Evolutionary conservation across 2,329 filamentous ascomycete genomes (phyloP), one percentile per base, ranked within the genome.

Genomic region (Beauveria sp.): DNA sequence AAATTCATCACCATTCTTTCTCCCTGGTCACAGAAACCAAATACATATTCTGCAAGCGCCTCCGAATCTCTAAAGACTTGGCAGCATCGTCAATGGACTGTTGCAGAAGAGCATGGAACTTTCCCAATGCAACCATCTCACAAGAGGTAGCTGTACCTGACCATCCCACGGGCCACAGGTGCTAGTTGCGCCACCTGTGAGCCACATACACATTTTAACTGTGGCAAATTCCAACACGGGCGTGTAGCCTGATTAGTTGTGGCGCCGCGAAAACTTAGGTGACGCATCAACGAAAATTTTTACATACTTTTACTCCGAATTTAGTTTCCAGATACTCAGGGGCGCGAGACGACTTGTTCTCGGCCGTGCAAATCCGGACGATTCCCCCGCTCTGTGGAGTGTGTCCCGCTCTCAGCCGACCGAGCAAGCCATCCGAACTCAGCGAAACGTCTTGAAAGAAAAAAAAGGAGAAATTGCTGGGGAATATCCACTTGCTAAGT

Each of bases 101-200:
- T 38, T 38, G 12, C 16, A 16, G 14, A 45, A 8, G 2, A 38
- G 26, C 43, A 24, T 20, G 28, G 22, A 20, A 26, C 18, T 51
- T 51, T 43, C 56, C 16, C 26, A 22, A 57, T 59, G 56, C 34
- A 57, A 59, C 56, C 46, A 34, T 34, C 26, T 46, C 8, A 10
- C 9, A 26, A 9, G 14, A 58, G 18, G 43, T 31, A 22, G 14
- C 14, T 22, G 53, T 58, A 24, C 31, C 10, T 55, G 50, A 34
- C 16, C 24, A 43, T 31, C 5, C 18, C 18, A 22, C 10, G 7
- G 12, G 10, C 18, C 18, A 22, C 10, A 12, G 12, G 10, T 46
- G 26, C 55, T 59, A 43, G 46, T 43, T 28, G 12, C 56, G 56
- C 56, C 56, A 59, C 56, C 28, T 14, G 31, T n/a, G n/a, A 50